Evolutionary conservation across 768 basidiomycete genomes (phyloP).

Genomic region (Baorangia bicolor): DNA sequence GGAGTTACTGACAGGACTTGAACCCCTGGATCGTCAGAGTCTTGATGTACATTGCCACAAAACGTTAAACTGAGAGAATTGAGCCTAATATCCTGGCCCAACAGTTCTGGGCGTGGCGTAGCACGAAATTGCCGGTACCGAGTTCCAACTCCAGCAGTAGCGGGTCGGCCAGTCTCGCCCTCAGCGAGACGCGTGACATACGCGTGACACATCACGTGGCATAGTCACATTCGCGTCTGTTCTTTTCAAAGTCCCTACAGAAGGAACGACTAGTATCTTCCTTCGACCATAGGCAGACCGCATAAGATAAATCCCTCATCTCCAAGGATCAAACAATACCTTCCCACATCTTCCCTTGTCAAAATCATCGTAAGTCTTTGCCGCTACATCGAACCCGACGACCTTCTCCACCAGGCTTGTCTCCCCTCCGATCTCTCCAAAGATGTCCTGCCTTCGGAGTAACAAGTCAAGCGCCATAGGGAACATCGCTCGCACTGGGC

Average conservation of each 20-base stretch:
- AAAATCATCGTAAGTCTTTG: constrained; percentile 60
- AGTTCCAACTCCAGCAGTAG: not conserved
- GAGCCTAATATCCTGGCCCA: not conserved
- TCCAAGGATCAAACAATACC: constrained; percentile 77
- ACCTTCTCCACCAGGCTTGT: constrained; percentile 66
- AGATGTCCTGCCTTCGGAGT: constrained; percentile 67
- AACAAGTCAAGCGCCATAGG: constrained; percentile 68
- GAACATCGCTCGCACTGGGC: constrained; percentile 77
- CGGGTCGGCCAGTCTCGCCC: not conserved
- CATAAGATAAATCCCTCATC: constrained; percentile 18
- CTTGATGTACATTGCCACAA: constrained; percentile 70
- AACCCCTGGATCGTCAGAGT: constrained; percentile 92
- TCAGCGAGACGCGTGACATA: constrained; percentile 5
- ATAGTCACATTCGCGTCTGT: constrained; percentile 19
- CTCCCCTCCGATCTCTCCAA: constrained; percentile 64
- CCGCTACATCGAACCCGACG: constrained; percentile 58
- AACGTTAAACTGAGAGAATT: not conserved
- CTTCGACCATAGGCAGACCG: too few relatives aligned
- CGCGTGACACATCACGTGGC: constrained; percentile 26
- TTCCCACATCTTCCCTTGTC: constrained; percentile 75
- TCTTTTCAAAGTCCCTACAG: too few relatives aligned
- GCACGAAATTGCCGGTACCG: not conserved
- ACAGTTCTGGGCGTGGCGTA: not conserved
- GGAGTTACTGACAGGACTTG: constrained; percentile 77
- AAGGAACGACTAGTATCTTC: too few relatives aligned